Base-by-base conservation (phyloP, 805 yeast species). In the Diddensiella transvaalensis region DNA sequence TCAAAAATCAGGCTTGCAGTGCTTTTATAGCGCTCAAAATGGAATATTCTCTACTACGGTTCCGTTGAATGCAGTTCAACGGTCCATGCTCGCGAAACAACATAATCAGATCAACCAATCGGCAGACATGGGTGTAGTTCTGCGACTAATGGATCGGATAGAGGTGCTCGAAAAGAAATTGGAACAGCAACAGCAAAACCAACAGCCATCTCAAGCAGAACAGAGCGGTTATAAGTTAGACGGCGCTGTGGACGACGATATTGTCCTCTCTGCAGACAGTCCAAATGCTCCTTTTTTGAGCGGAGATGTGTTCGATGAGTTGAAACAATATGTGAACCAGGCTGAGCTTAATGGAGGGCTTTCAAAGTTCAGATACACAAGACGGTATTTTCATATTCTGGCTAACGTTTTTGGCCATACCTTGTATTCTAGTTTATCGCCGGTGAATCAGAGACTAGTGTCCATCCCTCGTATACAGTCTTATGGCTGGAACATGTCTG, bases 401-500 rank as follows among this genome's bases (percentile, higher is more conserved):
- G 46, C 59, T 3, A 49, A 50, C 22, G 42, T 50, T 15, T 47
- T 59, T 22, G 61, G 57, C 17, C 40, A 44, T 18, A 46, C 52
- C 11, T 13, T 60, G 22, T 44, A 44, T 24, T 21, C 40, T 19
- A 29, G 35, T 10, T 44, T 59, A 33, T 43, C 60, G 3, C 51
- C 50, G 4, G 49, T 49, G 21, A 30, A 42, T 33, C 56, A 55
- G 48, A 23, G 39, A 11, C 29, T 32, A 13, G 60, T 78, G 11
- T 56, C 63, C 10, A 51, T 75, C n/a, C 85, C 85, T 3, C 62
- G 85, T 40, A 66, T 72, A n/a, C 83, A 81, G 58, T 75, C 72
- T 44, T 81, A 77, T 56, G 85, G 83, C 13, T 81, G 85, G 85
- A 81, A 81, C 59, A 66, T 80, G 77, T 68, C 75, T n/a, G 85